Conservation (phyloP, 495 filamentous ascomycete genomes). For the Aspergillus wentii region DNA sequence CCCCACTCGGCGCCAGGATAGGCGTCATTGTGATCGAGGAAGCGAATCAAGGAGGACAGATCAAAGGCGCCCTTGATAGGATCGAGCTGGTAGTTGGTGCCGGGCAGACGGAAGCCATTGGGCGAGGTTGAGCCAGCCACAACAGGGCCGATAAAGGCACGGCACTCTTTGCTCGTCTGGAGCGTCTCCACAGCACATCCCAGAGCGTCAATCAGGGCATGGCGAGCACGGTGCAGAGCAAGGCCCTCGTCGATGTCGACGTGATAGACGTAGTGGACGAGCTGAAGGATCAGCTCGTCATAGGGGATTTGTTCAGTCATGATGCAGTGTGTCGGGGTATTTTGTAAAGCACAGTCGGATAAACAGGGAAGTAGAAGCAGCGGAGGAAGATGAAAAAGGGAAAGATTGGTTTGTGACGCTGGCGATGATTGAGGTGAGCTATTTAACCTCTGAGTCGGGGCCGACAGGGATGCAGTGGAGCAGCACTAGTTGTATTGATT, state of each 20-base stretch:
- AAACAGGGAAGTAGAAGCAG: no score
- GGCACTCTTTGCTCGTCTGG: slow-evolving; percentile 11
- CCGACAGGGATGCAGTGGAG: no score
- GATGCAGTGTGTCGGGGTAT: no score
- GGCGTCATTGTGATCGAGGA: slow-evolving; percentile 38
- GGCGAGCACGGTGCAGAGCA: slow-evolving; percentile 9
- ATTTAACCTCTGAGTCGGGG: no score
- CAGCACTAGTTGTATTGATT: no score
- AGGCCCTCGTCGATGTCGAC: slow-evolving; percentile 3
- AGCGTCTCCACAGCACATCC: slow-evolving; percentile 27
- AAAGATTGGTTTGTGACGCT: no score
- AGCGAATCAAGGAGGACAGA: slow-evolving; percentile 29
- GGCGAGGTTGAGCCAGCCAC: slow-evolving; percentile 14
- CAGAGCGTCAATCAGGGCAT: slow-evolving; percentile 25
- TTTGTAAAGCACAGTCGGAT: no score
- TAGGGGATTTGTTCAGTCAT: no score
- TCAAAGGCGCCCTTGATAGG: slow-evolving; percentile 34
- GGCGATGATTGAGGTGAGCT: no score
- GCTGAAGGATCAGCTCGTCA: slow-evolving; percentile 11
- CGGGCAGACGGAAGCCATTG: slow-evolving; percentile 31
- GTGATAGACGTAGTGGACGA: slow-evolving; percentile 18
- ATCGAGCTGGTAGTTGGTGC: slow-evolving; percentile 26
- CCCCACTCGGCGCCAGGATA: slow-evolving; percentile 32
- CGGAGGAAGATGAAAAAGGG: no score
- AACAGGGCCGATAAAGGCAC: slow-evolving; percentile 18